Evolutionary conservation across 176 grass and related monocot species (phyloP).

Genomic region (Areca catechu): DNA sequence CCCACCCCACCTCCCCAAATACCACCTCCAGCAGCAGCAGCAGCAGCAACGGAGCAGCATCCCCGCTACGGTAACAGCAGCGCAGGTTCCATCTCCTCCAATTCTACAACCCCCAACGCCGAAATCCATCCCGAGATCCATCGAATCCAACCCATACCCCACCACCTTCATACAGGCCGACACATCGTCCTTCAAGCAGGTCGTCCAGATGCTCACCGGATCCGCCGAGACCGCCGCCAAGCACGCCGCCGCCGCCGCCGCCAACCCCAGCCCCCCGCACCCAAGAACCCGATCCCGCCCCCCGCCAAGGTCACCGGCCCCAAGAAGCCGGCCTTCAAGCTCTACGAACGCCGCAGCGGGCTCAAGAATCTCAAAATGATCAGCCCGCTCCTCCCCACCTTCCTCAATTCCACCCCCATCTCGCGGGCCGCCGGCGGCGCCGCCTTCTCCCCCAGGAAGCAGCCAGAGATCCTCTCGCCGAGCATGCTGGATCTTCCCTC

Average conservation of each 20-base stretch:
- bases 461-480: conserved; percentile 37
- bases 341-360: conserved; percentile 61
- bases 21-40: conserved; percentile 25
- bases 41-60: conserved; percentile 16
- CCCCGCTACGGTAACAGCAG: too few relatives aligned
- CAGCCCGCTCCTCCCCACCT: conserved; percentile 36
- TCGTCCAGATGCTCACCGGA: conserved; percentile 82
- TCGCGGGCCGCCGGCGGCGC: conserved; percentile 11
- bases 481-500: conserved; percentile 77
- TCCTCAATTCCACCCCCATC: background rate
- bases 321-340: conserved; percentile 62
- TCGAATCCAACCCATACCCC: conserved; percentile 51
- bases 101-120: background rate
- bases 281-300: too few relatives aligned
- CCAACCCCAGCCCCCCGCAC: background rate
- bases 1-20: conserved; percentile 5
- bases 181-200: conserved; percentile 68
- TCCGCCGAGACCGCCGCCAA: conserved; percentile 21
- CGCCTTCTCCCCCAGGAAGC: conserved; percentile 4
- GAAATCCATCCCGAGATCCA: conserved; percentile 47
- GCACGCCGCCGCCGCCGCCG: background rate
- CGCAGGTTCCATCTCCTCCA: too few relatives aligned
- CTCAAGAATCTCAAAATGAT: conserved; percentile 69
- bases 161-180: conserved; percentile 86
- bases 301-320: conserved; percentile 1